Base-by-base conservation (phyloP, 1,284 basidiomycete species). In the Papiliotrema terrestris region DNA sequence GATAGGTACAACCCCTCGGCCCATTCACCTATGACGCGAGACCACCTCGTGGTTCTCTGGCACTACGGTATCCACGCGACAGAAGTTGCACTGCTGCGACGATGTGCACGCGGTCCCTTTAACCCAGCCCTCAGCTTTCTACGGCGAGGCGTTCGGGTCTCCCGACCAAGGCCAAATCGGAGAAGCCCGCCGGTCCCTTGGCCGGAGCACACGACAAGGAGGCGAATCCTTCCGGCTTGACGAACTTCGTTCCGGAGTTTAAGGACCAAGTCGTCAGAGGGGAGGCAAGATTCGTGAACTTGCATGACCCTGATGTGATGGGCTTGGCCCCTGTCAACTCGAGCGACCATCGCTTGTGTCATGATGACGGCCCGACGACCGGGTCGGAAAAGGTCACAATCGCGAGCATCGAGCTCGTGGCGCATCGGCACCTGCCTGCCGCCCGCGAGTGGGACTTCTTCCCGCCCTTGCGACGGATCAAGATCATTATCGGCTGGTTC, bases 371-470 rank as follows among this genome's bases (percentile, higher is more conserved):
- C 13, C 49, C 56, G 29, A n/a, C n/a, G n/a, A n/a, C n/a, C n/a
- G 47, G 47, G 13, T 45, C 37, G 36, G 57, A 56, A 41, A 51
- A 29, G 26, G 56, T 65, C 35, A 58, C 59, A 3, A 59, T 69
- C 23, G 56, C 62, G 11, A 68, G 61, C 8, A 61, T 70, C n/a
- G 68, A 70, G 44, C 51, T 70, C 3, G 64, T 70, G 65, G 66
- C 68, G 2, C 66, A 66, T 36, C 46, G 68, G 15, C 68, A 70
- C 51, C 68, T 66, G 1, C 68, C 68, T 2, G 46, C 55, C 11
- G 55, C 60, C 1, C 56, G 56, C 29, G 42, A 58, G n/a, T 68
- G 62, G 59, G 68, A 70, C 44, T 60, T 68, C 49, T 56, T 67
- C 51, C 68, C 68, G 5, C 66, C 65, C 5, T 38, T 68, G 22